Percentiles rank a stretch among this genome's conserved stretches.
Evolutionary conservation across 805 yeast genomes (phyloP).

Genomic region (Citeromyces nyonsensis): DNA sequence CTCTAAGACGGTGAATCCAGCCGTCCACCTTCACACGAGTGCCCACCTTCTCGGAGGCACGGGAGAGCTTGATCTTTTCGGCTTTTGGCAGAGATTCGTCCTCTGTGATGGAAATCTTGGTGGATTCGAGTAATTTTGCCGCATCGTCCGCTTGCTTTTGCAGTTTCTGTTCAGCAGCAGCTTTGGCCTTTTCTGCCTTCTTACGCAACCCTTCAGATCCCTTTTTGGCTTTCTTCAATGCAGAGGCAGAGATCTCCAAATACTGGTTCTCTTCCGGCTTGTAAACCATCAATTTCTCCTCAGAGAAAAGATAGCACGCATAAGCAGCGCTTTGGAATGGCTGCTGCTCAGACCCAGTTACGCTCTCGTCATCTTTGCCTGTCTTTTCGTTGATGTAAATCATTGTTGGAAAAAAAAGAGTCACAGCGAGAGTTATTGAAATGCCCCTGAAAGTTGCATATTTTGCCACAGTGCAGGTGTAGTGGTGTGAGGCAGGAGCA

Average conservation of each 20-base stretch:
- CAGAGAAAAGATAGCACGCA: constrained; percentile 43
- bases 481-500: no score
- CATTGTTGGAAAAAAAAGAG: not conserved
- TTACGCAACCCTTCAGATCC: constrained; percentile 88
- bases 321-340: constrained; percentile 80
- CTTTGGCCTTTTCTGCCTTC: constrained; percentile 54
- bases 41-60: constrained; percentile 39
- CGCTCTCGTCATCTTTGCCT: constrained; percentile 49
- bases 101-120: constrained; percentile 61
- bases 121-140: constrained; percentile 61
- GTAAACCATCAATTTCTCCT: constrained; percentile 40
- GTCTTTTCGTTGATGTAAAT: constrained; percentile 59
- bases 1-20: constrained; percentile 91
- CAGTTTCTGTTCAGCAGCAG: constrained; percentile 33
- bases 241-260: constrained; percentile 75
- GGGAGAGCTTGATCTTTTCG: constrained; percentile 44
- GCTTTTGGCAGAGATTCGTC: constrained; percentile 67
- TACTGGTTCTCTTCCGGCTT: constrained; percentile 45
- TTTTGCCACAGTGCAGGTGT: no score
- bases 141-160: constrained; percentile 56
- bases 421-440: no score
- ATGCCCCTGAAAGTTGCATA: no score
- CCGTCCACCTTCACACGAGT: constrained; percentile 71
- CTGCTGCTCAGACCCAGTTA: constrained; percentile 44
- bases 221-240: constrained; percentile 90